Evolutionary conservation across 176 grass and related monocot species (phyloP), one percentile per base, ranked within the genome.

Genomic region (Juncus inflexus): DNA sequence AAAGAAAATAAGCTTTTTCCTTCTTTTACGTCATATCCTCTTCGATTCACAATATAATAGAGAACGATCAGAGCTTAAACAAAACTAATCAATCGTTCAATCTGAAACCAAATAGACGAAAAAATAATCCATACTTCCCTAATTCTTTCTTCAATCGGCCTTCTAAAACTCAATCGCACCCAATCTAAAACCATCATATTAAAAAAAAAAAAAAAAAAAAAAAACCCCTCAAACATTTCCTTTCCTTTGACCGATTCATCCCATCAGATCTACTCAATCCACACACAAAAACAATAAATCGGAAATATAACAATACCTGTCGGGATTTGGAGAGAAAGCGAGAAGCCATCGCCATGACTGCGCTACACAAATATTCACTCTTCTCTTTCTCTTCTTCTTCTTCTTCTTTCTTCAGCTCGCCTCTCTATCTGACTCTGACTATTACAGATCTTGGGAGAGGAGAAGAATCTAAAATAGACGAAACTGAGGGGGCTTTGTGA

Each of bases 301-400:
- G 10, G 12, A 7, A 40, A 7, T 36, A 42, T 5, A 65, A 67
- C 38, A 55, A 15, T 74, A 99, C 95, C 75, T 99, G 95, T 5
- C 89, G 80, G 13, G 89, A 94, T 73, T 88, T 77, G 73, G 80
- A 90, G 49, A 85, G 68, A 51, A 99, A 55, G 72, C 94, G 94
- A 60, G 80, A 74, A 69, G 80, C 85, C 80, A 99, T 51, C 80
- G 95, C 89, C 95, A 99, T 94, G 73, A 68, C 62, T 28, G 69
- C 69, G 61, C 9, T 11, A 70, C 15, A 51, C 9, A 69, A 52
- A 47, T 47, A 28, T 58, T 71, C 41, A n/a, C n/a, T n/a, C n/a
- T n/a, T n/a, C n/a, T n/a, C n/a, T n/a, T n/a, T n/a, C n/a, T n/a
- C n/a, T n/a, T n/a, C n/a, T n/a, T 55, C 43, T 40, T 59, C 2